Evolutionary conservation across 768 basidiomycete species (phyloP), one percentile per base, ranked within the genome.

Genomic region (Suillus hirtellus): DNA sequence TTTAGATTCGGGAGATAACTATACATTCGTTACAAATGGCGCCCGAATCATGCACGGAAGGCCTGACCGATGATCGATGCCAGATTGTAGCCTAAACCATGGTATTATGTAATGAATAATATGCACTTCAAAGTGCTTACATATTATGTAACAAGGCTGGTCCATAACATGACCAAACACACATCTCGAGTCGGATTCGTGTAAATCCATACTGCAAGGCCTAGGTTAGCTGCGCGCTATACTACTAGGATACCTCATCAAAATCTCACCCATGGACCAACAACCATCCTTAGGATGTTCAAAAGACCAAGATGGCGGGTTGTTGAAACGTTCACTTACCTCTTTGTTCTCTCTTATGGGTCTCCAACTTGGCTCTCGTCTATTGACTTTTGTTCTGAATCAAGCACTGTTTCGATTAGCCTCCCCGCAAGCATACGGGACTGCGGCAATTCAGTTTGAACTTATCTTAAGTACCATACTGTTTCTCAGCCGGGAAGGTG

Each of bases 401-500:
- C 96, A 97, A 75, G 84, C 86, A 0, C 82, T 98, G 14, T 81
- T 98, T 46, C 88, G 94, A 1, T 81, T 95, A 35, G 89, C 90
- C 2, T 88, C 93, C 0, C 95, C 96, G 1, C 84, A 85, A 40
- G 90, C 89, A 15, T 96, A 93, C 72, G 90, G 96, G 11, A 95
- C 92, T 0, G 95, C 93, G 17, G 86, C 94, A 0, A 91, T 99
- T 65, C 96, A 97, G 70, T 95, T 99, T 75, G 97, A 99, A 73
- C 85, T 98, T 34, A 72, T 99, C 31, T 83, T 92, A 53, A 92
- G 89, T 68, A 95, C 95, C 12, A 92, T 96, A 69, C 81, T 99
- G 50, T 98, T 99, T 74, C 81, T 99, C 9, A 89, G 90, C 40
- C 82, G 97, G n/a, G 97, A 99, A 74, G 96, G 96, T 19, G 84